Conservation (phyloP, 2,329 filamentous ascomycete species). For the Pseudogymnoascus sp. region DNA sequence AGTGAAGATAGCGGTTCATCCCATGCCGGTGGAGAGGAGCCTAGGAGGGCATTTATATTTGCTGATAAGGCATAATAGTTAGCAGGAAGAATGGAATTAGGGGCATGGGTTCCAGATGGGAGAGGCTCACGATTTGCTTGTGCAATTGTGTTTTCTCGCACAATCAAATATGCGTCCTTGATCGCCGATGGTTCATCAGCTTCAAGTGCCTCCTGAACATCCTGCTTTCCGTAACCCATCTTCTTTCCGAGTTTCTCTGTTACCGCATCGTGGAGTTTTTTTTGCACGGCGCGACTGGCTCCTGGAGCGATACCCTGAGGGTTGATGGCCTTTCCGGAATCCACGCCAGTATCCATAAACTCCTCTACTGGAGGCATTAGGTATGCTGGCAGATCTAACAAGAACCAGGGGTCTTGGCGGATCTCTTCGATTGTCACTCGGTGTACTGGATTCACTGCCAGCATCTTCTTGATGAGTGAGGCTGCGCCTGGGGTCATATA, state of each 20-base stretch:
- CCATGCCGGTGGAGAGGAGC: constrained; percentile 48
- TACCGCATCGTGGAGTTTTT: constrained; percentile 85
- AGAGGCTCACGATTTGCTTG: constrained; percentile 73
- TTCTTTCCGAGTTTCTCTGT: constrained; percentile 95
- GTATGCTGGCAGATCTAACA: constrained; percentile 77
- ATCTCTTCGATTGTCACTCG: constrained; percentile 93
- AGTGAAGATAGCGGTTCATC: constrained; percentile 22
- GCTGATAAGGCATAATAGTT: constrained; percentile 23
- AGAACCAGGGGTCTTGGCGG: constrained; percentile 88
- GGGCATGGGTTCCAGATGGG: not conserved
- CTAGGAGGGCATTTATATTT: constrained; percentile 43
- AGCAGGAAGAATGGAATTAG: constrained; percentile 2
- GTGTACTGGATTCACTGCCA: constrained; percentile 91
- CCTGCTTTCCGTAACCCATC: constrained; percentile 92
- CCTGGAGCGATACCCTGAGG: constrained; percentile 73
- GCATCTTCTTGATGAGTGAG: constrained; percentile 80
- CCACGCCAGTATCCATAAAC: constrained; percentile 87
- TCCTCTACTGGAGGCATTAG: constrained; percentile 83
- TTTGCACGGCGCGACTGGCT: constrained; percentile 70
- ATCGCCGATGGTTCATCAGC: constrained; percentile 93
- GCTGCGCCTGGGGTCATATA: constrained; percentile 85
- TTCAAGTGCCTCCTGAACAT: constrained; percentile 89
- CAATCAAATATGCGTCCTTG: constrained; percentile 98
- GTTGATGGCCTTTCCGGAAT: constrained; percentile 85
- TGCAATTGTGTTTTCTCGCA: constrained; percentile 91